Evolutionary conservation across 306 rosid genomes (phyloP), one percentile per base, ranked within the genome.

Genomic region (Astragalus membranaceus): DNA sequence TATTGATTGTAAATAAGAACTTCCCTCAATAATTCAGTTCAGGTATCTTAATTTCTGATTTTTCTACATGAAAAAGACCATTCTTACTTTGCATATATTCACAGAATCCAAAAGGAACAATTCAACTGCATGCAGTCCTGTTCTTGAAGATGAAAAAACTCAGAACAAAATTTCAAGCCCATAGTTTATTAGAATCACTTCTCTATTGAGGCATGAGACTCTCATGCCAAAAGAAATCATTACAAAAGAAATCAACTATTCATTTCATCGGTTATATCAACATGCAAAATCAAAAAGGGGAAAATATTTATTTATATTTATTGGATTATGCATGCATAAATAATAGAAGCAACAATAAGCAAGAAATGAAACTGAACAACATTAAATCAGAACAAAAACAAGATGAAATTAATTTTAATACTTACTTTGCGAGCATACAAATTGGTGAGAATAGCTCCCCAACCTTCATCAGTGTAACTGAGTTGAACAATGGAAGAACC

Each of bases 401-500:
- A 47, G 6, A 46, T 1, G n/a, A 47, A 32, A 13, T 41, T 1
- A 2, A 47, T 59, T 6, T 26, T 3, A 11, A 6, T 12, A 67
- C 42, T 33, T 76, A 81, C 97, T 91, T 87, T 82, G 4, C 96
- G 91, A 71, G 96, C 52, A 67, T 88, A 88, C 49, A 87, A 33
- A 78, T 87, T 59, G 0, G 96, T 80, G 63, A 91, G 93, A 77
- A 73, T 73, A 55, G 97, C 71, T 3, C 96, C 96, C 98, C 96
- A 93, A 16, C 98, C 98, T 54, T 71, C 83, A 64, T 76, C 2
- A 15, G 78, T 12, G 72, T 44, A 93, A 74, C 97, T 83, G 10
- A 77, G 60, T 70, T 93, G 77, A 41, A 93, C 96, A 0, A 93
- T 84, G 77, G 98, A 88, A 1, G 98, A 93, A 48, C 98, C 98